A percentile compares a stretch with the other conserved stretches of the same genome.
Conservation (phyloP, 768 basidiomycete genomes). For the Sporobolomyces phaffii region DNA sequence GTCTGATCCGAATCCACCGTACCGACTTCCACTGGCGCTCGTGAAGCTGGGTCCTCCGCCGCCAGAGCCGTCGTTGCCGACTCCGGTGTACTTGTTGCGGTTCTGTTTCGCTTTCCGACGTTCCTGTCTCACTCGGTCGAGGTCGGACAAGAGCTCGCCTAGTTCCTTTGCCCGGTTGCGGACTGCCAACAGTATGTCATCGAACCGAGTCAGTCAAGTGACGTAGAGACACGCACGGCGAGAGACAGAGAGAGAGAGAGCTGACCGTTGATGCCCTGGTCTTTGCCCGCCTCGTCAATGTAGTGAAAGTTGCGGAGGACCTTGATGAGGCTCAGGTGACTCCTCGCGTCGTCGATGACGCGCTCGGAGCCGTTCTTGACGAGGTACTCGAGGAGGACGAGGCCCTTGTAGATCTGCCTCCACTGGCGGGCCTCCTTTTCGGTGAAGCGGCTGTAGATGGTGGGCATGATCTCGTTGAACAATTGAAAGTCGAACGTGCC, state of each 20-base stretch:
- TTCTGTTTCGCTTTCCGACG: constrained; percentile 88
- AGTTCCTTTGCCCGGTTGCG: constrained; percentile 89
- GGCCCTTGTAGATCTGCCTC: constrained; percentile 94
- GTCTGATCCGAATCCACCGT: constrained; percentile 67
- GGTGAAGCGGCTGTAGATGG: constrained; percentile 87
- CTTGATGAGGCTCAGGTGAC: constrained; percentile 89
- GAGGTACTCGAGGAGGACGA: constrained; percentile 55
- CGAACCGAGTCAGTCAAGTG: too few relatives aligned
- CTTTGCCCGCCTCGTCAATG: constrained; percentile 96
- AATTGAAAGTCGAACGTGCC: constrained; percentile 59
- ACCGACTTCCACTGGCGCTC: constrained; percentile 55
- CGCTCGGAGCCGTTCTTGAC: constrained; percentile 96
- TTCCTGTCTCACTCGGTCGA: constrained; percentile 81
- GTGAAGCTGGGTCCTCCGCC: constrained; percentile 52
- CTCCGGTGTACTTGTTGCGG: constrained; percentile 80
- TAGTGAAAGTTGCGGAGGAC: constrained; percentile 98
- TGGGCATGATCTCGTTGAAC: constrained; percentile 99
- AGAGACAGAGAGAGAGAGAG: too few relatives aligned
- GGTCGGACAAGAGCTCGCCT: constrained; percentile 81
- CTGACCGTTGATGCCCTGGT: constrained; percentile 93
- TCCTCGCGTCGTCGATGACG: constrained; percentile 93
- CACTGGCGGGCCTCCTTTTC: constrained; percentile 98
- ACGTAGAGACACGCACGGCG: too few relatives aligned
- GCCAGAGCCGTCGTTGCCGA: constrained; percentile 60
- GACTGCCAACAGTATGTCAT: too few relatives aligned